phyloP scores from a whole-genome alignment of 2,329 filamentous ascomycete species.

The Paraphoma sp. region DNA sequence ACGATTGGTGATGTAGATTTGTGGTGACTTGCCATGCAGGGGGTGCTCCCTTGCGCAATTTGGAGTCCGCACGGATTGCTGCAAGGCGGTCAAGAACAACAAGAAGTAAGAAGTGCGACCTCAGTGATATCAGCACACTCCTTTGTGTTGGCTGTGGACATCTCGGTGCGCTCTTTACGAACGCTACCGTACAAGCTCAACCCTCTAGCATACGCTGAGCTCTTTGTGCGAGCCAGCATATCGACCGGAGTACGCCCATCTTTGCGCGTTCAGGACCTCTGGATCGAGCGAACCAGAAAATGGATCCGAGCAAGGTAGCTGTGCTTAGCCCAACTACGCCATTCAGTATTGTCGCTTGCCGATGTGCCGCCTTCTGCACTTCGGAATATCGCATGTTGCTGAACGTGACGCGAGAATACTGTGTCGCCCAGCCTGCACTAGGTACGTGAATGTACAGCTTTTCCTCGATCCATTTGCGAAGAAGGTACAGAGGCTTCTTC shows the following conservation, averaged over 20 bases:
- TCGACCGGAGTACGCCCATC: slow-evolving; percentile 32
- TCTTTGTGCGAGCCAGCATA: slow-evolving; percentile 34
- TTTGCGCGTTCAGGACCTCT: slow-evolving; percentile 31
- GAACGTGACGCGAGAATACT: slow-evolving; percentile 92
- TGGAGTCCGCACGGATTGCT: no score
- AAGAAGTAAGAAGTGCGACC: no score
- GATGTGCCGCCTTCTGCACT: slow-evolving; percentile 71
- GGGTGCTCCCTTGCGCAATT: no score
- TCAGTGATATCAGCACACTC: no score
- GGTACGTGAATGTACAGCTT: slow-evolving; percentile 78
- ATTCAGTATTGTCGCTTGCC: slow-evolving; percentile 42
- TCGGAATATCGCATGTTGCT: slow-evolving; percentile 91
- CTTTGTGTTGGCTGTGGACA: no score
- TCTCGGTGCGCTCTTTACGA: no score
- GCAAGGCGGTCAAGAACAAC: no score
- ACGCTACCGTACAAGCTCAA: neutral
- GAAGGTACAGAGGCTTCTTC: slow-evolving; percentile 74
- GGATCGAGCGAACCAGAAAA: slow-evolving; percentile 28
- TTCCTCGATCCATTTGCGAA: slow-evolving; percentile 89
- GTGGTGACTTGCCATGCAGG: no score
- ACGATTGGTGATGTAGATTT: no score
- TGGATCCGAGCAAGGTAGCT: slow-evolving; percentile 20
- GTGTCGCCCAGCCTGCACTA: slow-evolving; percentile 83
- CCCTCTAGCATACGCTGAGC: slow-evolving; percentile 24
- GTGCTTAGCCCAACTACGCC: slow-evolving; percentile 31